These are phyloP conservation scores for Cynanchum wilfordii DNA, from an alignment of 257 asterid genomes.

Conservation along the genomic window DNA sequence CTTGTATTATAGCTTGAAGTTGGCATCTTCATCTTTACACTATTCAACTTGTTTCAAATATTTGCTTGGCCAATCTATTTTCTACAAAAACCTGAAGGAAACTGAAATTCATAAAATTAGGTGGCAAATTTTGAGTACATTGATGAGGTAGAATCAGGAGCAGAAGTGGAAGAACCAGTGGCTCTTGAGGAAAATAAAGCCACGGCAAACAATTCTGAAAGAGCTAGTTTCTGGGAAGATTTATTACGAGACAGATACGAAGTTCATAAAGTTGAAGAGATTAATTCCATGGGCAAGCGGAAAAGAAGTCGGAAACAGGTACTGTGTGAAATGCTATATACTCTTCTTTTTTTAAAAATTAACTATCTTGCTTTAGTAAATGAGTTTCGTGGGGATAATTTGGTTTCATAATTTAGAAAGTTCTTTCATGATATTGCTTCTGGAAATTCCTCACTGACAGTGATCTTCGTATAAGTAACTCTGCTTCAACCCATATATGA, in stretches of 20 bases:
- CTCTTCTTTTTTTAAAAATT: neutral
- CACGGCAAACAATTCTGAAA: constrained; percentile 62
- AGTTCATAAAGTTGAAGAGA: constrained; percentile 79
- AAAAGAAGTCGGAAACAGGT: constrained; percentile 96
- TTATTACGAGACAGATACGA: constrained; percentile 77
- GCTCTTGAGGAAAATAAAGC: constrained; percentile 51
- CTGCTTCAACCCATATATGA: neutral
- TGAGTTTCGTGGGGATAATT: neutral
- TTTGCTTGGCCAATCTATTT: neutral
- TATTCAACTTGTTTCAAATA: neutral
- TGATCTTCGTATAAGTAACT: neutral
- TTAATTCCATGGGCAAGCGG: constrained; percentile 92
- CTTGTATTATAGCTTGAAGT: neutral
- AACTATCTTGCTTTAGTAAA: neutral
- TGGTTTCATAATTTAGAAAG: neutral
- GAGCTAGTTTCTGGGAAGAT: constrained; percentile 83
- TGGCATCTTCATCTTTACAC: neutral
- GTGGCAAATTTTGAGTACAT: constrained; percentile 94
- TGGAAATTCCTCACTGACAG: neutral
- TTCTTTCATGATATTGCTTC: neutral
- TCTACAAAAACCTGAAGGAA: constrained; percentile 3
- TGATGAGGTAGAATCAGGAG: constrained; percentile 66
- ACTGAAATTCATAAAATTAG: constrained; percentile 34
- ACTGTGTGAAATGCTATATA: neutral
- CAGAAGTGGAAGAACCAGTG: constrained; percentile 66